Evolutionary conservation across 2,329 filamentous ascomycete species (phyloP).

Genomic region (Malbranchea zuffiana): DNA sequence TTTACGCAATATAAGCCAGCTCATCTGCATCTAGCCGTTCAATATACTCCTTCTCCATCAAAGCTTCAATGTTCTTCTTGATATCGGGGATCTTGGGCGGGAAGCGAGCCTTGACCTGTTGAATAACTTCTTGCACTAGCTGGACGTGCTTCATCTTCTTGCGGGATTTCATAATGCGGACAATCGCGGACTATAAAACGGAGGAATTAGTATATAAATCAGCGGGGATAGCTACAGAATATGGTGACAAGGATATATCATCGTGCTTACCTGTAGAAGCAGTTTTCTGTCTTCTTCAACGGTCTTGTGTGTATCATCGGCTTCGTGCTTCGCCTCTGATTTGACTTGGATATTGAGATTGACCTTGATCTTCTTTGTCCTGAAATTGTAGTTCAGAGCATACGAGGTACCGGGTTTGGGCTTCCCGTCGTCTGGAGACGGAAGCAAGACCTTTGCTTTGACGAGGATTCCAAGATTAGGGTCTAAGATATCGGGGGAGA

Average conservation of each 20-base stretch:
- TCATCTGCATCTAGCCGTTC: conserved; percentile 87
- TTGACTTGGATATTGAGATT: conserved; percentile 94
- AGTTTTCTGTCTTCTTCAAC: conserved; percentile 97
- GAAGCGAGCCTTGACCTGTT: conserved; percentile 86
- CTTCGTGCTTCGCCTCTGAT: conserved; percentile 90
- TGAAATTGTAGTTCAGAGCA: conserved; percentile 85
- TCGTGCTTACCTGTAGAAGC: conserved; percentile 88
- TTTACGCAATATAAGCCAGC: conserved; percentile 84
- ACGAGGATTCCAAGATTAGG: conserved; percentile 75
- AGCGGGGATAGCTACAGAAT: no score
- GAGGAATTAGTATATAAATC: conserved; percentile 16
- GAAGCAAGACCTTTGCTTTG: conserved; percentile 80
- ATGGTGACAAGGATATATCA: conserved; percentile 19
- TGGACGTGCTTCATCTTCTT: conserved; percentile 98
- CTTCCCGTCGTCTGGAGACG: conserved; percentile 62
- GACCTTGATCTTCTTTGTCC: conserved; percentile 95
- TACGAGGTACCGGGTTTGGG: conserved; percentile 68
- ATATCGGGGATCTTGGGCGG: conserved; percentile 88
- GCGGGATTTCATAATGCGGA: conserved; percentile 98
- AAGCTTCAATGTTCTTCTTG: conserved; percentile 98
- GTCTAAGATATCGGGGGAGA: conserved; percentile 74
- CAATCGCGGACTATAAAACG: conserved; percentile 71
- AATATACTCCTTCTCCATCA: conserved; percentile 97
- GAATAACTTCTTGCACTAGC: conserved; percentile 89
- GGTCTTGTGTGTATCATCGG: conserved; percentile 96